A percentile compares a stretch with the other conserved stretches of the same genome.
Conservation (phyloP, 192 early-diverging fungal genomes). For the Diversispora epigaea region DNA sequence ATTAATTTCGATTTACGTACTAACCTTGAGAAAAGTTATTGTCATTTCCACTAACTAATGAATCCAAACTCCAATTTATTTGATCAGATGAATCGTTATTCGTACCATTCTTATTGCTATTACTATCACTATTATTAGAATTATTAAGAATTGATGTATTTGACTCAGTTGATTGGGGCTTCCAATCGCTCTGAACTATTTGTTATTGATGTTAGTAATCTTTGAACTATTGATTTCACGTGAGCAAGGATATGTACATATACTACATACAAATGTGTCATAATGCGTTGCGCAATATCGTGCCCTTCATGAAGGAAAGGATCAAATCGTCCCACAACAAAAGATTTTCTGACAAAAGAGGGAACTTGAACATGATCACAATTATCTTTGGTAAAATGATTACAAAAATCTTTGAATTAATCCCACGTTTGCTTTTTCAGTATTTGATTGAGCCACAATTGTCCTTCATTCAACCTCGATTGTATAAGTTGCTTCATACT, state of each 20-base stretch:
- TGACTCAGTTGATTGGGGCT: no score
- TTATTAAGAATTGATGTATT: neutral
- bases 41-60: no score
- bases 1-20: conserved; percentile 70
- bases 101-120: no score
- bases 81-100: no score
- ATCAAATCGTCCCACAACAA: conserved; percentile 14
- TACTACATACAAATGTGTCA: no score
- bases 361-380: neutral
- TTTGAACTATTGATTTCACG: no score
- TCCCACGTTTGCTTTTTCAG: neutral
- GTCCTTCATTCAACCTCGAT: neutral
- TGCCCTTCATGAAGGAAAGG: conserved; percentile 9
- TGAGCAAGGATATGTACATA: neutral
- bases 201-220: no score
- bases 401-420: conserved; percentile 16
- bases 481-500: neutral
- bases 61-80: no score
- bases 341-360: neutral
- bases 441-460: neutral
- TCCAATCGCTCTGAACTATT: no score
- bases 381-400: conserved; percentile 11
- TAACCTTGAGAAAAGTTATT: no score
- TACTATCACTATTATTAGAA: no score
- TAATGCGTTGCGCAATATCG: no score